phyloP scores from a whole-genome alignment of 1,139 yeast species.

The Diutina mesorugosa region DNA sequence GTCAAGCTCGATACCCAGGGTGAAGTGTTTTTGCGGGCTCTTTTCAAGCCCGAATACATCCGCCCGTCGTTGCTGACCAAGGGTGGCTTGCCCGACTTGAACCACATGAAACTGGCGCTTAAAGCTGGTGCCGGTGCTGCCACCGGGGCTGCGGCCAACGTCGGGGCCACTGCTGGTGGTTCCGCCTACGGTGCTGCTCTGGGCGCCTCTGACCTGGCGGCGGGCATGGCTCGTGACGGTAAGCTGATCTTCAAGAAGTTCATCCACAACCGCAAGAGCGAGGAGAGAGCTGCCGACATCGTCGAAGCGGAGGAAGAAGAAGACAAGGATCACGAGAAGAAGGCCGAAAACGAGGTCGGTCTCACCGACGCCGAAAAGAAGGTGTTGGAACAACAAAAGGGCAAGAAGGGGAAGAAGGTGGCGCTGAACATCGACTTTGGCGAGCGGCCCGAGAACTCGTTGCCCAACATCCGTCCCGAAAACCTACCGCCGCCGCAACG shows the following conservation, averaged over 20 bases:
- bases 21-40: conserved; percentile 33
- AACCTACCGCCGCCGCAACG: conserved; percentile 28
- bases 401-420: not conserved
- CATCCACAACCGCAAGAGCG: conserved; percentile 4
- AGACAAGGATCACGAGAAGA: conserved; percentile 6
- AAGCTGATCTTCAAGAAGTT: not conserved
- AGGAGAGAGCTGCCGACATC: conserved; percentile 29
- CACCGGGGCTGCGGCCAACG: conserved; percentile 20
- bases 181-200: not conserved
- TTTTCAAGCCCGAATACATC: conserved; percentile 53
- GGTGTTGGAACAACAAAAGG: not conserved
- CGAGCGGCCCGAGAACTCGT: conserved; percentile 9
- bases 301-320: conserved; percentile 12
- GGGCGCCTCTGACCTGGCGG: not conserved
- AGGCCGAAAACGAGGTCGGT: conserved; percentile 3
- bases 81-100: conserved; percentile 28
- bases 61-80: conserved; percentile 40
- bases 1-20: conserved; percentile 53
- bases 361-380: conserved; percentile 2
- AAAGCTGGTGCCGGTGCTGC: conserved; percentile 34
- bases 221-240: not conserved
- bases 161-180: conserved; percentile 18
- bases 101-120: conserved; percentile 27
- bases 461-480: conserved; percentile 25
- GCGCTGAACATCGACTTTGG: conserved; percentile 12